Evolutionary conservation across 139 green algal genomes (phyloP).

Genomic region (Chlorella sorokiniana): DNA sequence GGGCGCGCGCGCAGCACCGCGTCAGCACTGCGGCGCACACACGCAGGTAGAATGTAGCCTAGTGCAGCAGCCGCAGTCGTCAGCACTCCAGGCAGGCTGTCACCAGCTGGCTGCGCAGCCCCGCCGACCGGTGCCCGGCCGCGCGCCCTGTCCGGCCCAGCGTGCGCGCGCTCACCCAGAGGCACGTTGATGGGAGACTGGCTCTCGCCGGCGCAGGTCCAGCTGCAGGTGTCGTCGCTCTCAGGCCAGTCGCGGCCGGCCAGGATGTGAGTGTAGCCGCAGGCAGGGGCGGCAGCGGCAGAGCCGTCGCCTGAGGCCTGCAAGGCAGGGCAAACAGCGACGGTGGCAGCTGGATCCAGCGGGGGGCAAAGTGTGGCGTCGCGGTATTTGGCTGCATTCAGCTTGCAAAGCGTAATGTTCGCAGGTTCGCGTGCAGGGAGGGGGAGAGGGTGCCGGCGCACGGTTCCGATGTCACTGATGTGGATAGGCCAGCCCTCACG

Average conservation of each 20-base stretch:
- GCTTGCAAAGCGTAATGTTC: too few species aligned
- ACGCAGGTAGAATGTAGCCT: neutral
- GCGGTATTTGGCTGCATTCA: too few species aligned
- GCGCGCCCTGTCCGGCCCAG: neutral
- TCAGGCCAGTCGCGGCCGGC: constrained; percentile 5
- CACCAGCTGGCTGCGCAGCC: neutral
- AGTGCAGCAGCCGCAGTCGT: neutral
- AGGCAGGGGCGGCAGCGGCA: neutral
- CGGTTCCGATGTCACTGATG: too few species aligned
- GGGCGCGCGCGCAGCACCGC: too few species aligned
- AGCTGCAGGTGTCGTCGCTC: neutral
- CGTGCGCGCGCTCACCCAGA: neutral
- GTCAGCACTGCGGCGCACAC: neutral
- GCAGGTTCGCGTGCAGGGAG: too few species aligned
- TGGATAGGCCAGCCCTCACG: too few species aligned
- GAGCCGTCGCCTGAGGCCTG: neutral
- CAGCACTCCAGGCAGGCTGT: neutral
- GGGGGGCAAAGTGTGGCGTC: too few species aligned
- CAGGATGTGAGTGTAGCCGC: neutral
- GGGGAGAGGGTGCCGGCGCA: too few species aligned
- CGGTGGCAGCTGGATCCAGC: neutral
- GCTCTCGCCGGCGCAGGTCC: constrained; percentile 5
- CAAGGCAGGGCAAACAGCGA: neutral
- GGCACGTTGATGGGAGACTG: constrained; percentile 26
- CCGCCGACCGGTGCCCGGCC: too few species aligned